Evolutionary conservation across 2,329 filamentous ascomycete species (phyloP).

Genomic region (Pestalotiopsis sp.): DNA sequence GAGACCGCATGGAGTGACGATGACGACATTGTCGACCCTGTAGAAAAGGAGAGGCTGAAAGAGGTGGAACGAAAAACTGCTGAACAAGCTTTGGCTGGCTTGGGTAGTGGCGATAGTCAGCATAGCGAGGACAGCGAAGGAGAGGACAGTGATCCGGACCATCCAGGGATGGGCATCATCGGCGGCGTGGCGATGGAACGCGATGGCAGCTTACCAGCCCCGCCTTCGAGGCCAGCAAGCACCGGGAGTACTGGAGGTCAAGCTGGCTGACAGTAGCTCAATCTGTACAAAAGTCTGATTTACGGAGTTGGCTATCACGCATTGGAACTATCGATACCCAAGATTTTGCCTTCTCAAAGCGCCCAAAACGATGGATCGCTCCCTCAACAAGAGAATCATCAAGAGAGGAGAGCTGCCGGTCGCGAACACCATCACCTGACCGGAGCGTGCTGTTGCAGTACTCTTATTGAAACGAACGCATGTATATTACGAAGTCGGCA

Average conservation of each 20-base stretch:
- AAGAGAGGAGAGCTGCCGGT: background rate
- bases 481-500: background rate
- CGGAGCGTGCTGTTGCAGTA: background rate
- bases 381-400: background rate
- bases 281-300: background rate
- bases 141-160: conserved; percentile 26
- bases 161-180: conserved; percentile 31
- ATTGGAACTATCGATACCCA: background rate
- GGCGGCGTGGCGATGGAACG: conserved; percentile 49
- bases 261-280: conserved; percentile 17
- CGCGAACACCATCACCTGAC: background rate
- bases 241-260: conserved; percentile 41
- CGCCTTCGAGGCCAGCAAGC: conserved; percentile 43
- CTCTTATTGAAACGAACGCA: background rate
- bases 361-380: background rate
- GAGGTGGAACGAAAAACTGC: conserved; percentile 52
- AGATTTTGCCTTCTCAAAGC: background rate
- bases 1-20: conserved; percentile 65
- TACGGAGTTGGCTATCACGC: background rate
- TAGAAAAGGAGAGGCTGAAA: conserved; percentile 59
- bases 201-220: conserved; percentile 34
- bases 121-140: conserved; percentile 37
- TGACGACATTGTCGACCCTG: conserved; percentile 64
- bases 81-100: conserved; percentile 38
- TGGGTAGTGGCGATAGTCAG: conserved; percentile 34